Evolutionary conservation across 139 green algal species (phyloP).

Genomic region (Desmodesmus armatus): DNA sequence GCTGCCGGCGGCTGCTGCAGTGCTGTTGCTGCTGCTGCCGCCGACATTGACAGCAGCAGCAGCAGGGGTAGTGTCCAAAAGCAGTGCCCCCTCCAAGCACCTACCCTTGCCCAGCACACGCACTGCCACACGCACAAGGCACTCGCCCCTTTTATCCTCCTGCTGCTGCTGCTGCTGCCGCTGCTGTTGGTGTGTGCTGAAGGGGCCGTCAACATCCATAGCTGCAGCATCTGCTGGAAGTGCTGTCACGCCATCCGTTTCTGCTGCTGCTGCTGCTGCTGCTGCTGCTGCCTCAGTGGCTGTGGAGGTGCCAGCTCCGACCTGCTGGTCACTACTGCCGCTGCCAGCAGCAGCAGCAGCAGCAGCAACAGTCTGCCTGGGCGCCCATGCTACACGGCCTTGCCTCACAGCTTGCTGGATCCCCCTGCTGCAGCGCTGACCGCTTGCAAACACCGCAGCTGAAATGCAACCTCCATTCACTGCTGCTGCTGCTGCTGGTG

Average conservation of each 20-base stretch:
- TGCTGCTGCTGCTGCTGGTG: neutral
- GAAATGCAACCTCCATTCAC: too few relatives aligned
- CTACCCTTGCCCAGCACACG: slow-evolving; percentile 38
- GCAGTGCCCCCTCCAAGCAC: slow-evolving; percentile 46
- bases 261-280: slow-evolving; percentile 4
- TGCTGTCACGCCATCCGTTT: neutral
- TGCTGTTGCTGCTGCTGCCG: neutral
- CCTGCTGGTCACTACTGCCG: neutral
- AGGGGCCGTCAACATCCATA: neutral
- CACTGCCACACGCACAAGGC: slow-evolving; percentile 38
- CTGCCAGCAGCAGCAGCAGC: slow-evolving; percentile 1
- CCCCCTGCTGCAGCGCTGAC: neutral
- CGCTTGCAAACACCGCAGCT: neutral
- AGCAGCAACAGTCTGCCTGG: neutral
- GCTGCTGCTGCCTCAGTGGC: neutral
- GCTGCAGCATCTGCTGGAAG: neutral
- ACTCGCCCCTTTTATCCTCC: neutral
- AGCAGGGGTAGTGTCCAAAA: slow-evolving; percentile 14
- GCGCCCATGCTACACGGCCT: neutral
- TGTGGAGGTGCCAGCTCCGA: neutral
- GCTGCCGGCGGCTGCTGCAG: neutral
- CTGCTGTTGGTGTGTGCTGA: neutral
- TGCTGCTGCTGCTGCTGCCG: slow-evolving; percentile 13
- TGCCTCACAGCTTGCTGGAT: neutral
- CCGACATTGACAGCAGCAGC: neutral